These are phyloP conservation scores for Kazachstania sp. DNA, from an alignment of 1,139 yeast species.

Conservation along the genomic window DNA sequence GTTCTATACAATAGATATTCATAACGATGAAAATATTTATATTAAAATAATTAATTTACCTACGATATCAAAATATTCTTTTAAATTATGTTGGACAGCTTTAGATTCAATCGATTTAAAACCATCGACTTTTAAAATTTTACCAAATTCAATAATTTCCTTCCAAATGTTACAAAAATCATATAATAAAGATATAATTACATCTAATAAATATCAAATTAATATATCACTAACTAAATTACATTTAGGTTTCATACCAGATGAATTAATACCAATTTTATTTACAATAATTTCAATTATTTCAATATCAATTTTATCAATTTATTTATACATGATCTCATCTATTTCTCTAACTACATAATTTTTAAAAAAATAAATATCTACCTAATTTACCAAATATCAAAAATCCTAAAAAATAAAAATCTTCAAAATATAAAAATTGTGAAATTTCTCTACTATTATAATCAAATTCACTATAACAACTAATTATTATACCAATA, in stretches of 20 bases:
- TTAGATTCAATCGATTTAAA: slow-evolving; percentile 1
- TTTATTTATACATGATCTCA: neutral
- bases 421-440: slow-evolving; percentile 31
- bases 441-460: slow-evolving; percentile 16
- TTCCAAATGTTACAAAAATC: too few species aligned
- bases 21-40: too few species aligned
- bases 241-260: neutral
- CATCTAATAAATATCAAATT: neutral
- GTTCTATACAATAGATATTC: too few species aligned
- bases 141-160: too few species aligned
- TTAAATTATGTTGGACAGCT: slow-evolving; percentile 5
- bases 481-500: slow-evolving; percentile 22
- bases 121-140: neutral
- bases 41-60: too few species aligned
- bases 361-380: slow-evolving; percentile 21
- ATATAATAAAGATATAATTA: neutral
- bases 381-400: slow-evolving; percentile 70
- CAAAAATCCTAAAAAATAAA: slow-evolving; percentile 59
- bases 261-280: neutral
- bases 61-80: neutral
- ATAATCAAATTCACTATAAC: neutral
- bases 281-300: neutral
- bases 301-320: neutral
- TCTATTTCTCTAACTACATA: too few species aligned
- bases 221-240: neutral